Base-by-base conservation (phyloP, 2,329 filamentous ascomycete genomes). In the Plectosphaerella sp. region DNA sequence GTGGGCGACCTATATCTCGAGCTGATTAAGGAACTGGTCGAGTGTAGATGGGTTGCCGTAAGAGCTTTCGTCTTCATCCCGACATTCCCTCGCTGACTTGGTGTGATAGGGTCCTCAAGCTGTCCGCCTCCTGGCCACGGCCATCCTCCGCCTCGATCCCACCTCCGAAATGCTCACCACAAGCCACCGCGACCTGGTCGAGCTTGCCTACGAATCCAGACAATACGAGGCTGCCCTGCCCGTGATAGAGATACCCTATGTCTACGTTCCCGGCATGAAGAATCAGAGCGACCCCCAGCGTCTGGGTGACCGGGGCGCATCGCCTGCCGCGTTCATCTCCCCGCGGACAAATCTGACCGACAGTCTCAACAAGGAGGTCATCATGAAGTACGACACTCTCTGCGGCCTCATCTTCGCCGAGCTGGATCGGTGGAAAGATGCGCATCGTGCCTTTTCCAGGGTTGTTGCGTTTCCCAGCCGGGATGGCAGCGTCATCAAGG, bases 361-460 rank as follows among this genome's bases (percentile, higher is more conserved):
- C 2, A 71, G 71, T 41, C 56, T 91, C 20, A 79, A 71, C 36
- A 64, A 75, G 36, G 58, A 72, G 5, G 69, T 76, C 36, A 72
- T 92, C 42, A 71, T 90, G 18, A 82, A 87, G 62, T 91, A 90
- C 64, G 86, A 88, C 59, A 67, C 87, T 5, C 67, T 82, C 39
- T 76, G 82, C 16, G 86, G 80, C n/a, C 74, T 87, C 69, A 76
- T 86, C 42, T 87, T 84, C 64, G 82, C 86, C 62, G 74, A 77
- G 2, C 67, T 76, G 48, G 74, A 79, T 53, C 70, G 83, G 55
- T 92, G 88, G 87, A 63, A 69, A 16, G 79, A 78, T 52, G 86
- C 88, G 1, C 70, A 77, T 15, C 76, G 76, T 37, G 83, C 84
- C 28, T 76, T 91, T 24, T 81, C 84, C 59, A 77, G 82, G 53